Evolutionary conservation across 1,139 yeast species (phyloP), one percentile per base, ranked within the genome.

Genomic region (Sugiyamaella xylanicola): DNA sequence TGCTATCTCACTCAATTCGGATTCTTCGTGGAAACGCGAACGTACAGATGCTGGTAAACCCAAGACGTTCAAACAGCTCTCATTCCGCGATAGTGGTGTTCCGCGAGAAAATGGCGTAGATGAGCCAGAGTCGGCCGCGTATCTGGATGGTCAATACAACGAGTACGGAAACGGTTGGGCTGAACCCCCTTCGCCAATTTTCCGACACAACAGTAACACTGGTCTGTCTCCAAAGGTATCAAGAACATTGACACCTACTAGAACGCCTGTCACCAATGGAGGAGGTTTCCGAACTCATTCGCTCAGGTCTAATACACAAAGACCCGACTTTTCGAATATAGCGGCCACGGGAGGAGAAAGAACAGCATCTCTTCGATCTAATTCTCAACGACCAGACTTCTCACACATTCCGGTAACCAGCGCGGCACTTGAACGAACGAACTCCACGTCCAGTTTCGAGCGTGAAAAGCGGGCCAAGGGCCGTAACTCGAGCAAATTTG

Each of bases 21-120:
- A 67, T 40, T 67, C 72, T 25, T 66, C 70, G 29, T 69, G 71
- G 70, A 62, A 65, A 49, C 61, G 67, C 20, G 64, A 62, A 41
- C 59, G 63, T 11, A 53, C 25, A 15, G 40, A 40, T 27, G 52
- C 48, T 8, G 42, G 57, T 11, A 48, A 56, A 3, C 42, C 56
- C 15, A 50, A 49, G 19, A 27, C 51, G 19, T 54, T 58, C 41
- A 55, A 52, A 11, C 37, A 32, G 36, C 20, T 56, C n/a, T 58
- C 62, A 1, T 47, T 60, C 41, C 55, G 62, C 17, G 51, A 55
- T n/a, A 58, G 53, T 20, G 47, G 48, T 15, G 20, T 55, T 22
- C 40, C 53, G 16, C 43, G 39, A 27, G 48, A 46, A 13, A n/a
- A n/a, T 13, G 27, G 7, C 4, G 17, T 13, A 1, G 39, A 37